Evolutionary conservation across 306 rosid genomes (phyloP), one percentile per base, ranked within the genome.

Genomic region (Boehmeria nivea): DNA sequence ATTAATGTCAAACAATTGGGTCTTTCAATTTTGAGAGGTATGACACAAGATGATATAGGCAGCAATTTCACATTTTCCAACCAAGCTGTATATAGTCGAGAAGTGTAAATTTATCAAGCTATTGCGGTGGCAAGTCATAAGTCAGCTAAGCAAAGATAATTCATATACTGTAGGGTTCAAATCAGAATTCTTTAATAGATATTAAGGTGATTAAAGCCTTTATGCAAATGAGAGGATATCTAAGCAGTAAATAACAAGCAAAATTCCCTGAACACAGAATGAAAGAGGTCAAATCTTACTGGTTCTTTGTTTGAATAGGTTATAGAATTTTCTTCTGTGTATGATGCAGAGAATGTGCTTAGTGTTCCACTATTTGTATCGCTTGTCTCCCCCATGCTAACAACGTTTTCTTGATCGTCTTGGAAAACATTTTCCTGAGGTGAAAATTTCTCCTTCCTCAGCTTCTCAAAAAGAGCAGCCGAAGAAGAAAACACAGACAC

Each of bases 401-500:
- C 52, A 59, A 27, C 21, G 61, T 38, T 47, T 58, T 67, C 81
- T 43, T 66, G 71, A 36, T 43, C 55, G 42, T 65, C 77, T 51
- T 58, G 74, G 51, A 24, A 54, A 37, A 49, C 59, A 73, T 37
- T 83, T 58, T 77, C 94, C 61, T 65, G 66, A 14, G 81, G 71
- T 59, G 72, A 78, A 55, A 71, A 46, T 53, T 79, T 87, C 63
- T 93, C 94, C 64, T 57, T 66, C 69, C 72, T 69, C 24, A 87
- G 77, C 81, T 79, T 93, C 82, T 83, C 94, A 68, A 84, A 85
- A 65, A 93, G 82, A 49, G 93, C 91, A 31, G 99, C 99, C 45
- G 99, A 93, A 67, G 95, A 87, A 51, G 89, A 77, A 71, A 87
- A 93, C 54, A 81, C 89, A 24, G 99, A 85, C 52, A 85, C 94